Base-by-base conservation (phyloP, 73 alveolate species). In the Symbiodinium natans region DNA sequence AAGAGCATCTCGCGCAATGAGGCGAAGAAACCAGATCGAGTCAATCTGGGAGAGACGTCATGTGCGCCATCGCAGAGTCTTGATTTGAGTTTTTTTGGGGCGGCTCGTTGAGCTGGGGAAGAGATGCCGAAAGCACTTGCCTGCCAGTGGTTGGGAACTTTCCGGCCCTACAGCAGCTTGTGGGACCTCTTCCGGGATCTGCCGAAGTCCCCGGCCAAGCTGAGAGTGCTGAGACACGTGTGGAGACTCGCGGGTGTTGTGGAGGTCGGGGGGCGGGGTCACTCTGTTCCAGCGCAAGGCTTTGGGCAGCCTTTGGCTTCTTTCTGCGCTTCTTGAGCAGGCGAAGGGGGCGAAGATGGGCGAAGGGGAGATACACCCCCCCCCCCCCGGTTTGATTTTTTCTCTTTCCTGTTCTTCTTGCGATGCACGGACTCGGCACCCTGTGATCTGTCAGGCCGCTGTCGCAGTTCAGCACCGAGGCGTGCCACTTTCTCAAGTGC, bases 71-170 rank as follows among this genome's bases (percentile, higher is more conserved):
- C 80, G 27, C 80, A n/a, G 29, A 21, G 31, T 63, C 1, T 2
- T 25, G 33, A 63, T 25, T 27, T 5, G n/a, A n/a, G n/a, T n/a
- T n/a, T n/a, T n/a, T n/a, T n/a, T n/a, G n/a, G n/a, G n/a, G n/a
- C n/a, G n/a, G n/a, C n/a, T n/a, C n/a, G n/a, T n/a, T n/a, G n/a
- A n/a, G n/a, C n/a, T 63, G 29, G 33, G 80, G 19, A 63, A 63
- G 29, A 25, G 80, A 27, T 27, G 36, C 8, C 27, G 80, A 17
- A 9, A 23, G 13, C 80, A 23, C 38, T 25, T 63, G 33, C 13
- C 77, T 21, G 80, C 80, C 80, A 63, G 80, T 63, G 80, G 80
- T 36, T 63, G 80, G 80, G 80, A 9, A 63, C 80, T 9, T n/a
- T 63, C 80, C 80, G 80, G 80, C 80, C 80, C 11, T 63, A 63